These are phyloP conservation scores for Puccinellia tenuiflora DNA, from an alignment of 176 grass and related monocot species.

Conservation along the genomic window DNA sequence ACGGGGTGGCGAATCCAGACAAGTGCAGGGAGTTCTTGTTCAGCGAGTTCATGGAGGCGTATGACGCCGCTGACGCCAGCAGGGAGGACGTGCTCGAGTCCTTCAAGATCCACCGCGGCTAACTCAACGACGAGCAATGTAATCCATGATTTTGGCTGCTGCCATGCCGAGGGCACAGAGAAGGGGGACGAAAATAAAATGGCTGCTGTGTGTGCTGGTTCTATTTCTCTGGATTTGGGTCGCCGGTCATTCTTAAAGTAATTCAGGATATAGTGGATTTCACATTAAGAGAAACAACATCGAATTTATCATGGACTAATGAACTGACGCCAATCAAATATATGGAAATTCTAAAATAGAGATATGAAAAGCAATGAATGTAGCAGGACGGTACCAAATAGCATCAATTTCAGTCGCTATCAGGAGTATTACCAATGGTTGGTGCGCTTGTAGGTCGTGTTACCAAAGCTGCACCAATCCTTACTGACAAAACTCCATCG, in stretches of 20 bases:
- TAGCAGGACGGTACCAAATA: neutral
- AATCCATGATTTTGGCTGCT: neutral
- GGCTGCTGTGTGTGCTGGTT: neutral
- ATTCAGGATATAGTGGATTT: too few species aligned
- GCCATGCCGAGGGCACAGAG: neutral
- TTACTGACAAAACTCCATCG: constrained; percentile 19
- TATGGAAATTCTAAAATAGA: neutral
- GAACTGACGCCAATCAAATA: neutral
- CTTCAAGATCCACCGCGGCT: neutral
- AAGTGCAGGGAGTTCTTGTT: neutral
- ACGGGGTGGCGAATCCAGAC: neutral
- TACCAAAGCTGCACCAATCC: constrained; percentile 27
- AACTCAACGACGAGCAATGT: neutral
- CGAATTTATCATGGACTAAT: neutral
- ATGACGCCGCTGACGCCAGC: neutral
- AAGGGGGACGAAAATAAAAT: neutral
- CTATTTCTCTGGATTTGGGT: neutral
- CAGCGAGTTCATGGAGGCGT: neutral
- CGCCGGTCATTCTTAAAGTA: neutral
- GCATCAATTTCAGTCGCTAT: neutral
- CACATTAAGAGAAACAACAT: neutral
- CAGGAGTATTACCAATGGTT: constrained; percentile 29
- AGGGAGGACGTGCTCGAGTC: neutral
- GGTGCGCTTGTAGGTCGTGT: constrained; percentile 25
- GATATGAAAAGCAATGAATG: neutral